Evolutionary conservation across 257 asterid genomes (phyloP).

Genomic region (Datura wrightii): DNA sequence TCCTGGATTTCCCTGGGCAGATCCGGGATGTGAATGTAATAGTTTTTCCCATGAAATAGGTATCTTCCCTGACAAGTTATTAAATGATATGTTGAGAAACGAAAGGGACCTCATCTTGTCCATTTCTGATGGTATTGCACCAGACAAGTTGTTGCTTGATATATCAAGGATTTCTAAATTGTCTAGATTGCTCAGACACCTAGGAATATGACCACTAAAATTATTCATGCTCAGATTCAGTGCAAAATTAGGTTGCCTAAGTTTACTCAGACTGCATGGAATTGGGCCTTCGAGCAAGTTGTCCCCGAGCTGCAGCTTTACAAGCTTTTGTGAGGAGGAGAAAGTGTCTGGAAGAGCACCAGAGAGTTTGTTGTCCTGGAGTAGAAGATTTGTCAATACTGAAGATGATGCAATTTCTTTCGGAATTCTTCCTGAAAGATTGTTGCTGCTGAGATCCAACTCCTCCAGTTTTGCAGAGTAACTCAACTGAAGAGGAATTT

Average conservation of each 20-base stretch:
- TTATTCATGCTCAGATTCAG: conserved; percentile 54
- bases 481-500: conserved; percentile 49
- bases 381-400: conserved; percentile 39
- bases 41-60: conserved; percentile 45
- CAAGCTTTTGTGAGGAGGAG: conserved; percentile 42
- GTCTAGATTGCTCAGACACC: conserved; percentile 40
- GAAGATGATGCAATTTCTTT: conserved; percentile 44
- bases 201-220: conserved; percentile 50
- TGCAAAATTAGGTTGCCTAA: conserved; percentile 33
- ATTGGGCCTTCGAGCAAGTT: conserved; percentile 52
- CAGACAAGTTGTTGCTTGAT: conserved; percentile 53
- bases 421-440: conserved; percentile 48
- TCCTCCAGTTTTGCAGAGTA: conserved; percentile 40
- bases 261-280: conserved; percentile 53
- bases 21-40: conserved; percentile 40
- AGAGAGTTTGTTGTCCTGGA: conserved; percentile 48
- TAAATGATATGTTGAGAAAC: conserved; percentile 52
- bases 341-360: conserved; percentile 48
- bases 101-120: conserved; percentile 49
- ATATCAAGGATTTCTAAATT: conserved; percentile 52
- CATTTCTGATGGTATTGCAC: conserved; percentile 44
- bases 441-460: conserved; percentile 51
- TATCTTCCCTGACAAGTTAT: conserved; percentile 42
- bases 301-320: conserved; percentile 53
- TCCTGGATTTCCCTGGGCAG: conserved; percentile 46